phyloP scores from a whole-genome alignment of 306 rosid genomes.

The Quercus aquifolioides region DNA sequence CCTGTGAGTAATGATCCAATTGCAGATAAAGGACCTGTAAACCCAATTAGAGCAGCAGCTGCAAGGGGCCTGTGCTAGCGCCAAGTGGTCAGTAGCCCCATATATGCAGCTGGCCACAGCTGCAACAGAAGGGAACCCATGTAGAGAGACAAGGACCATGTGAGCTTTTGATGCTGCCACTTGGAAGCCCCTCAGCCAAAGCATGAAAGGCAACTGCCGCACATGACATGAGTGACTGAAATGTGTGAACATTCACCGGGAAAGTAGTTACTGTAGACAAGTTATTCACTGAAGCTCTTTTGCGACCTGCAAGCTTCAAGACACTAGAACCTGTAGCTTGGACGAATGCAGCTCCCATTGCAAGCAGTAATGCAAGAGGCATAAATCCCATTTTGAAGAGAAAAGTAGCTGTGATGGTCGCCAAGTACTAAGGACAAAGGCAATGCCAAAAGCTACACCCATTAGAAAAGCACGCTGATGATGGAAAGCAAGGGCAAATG shows the following conservation, averaged over 20 bases:
- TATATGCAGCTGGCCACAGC: constrained; percentile 96
- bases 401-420: constrained; percentile 80
- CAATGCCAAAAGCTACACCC: constrained; percentile 95
- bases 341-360: constrained; percentile 62
- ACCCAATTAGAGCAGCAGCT: constrained; percentile 80
- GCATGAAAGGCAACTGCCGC: constrained; percentile 91
- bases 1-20: constrained; percentile 91
- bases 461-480: constrained; percentile 86
- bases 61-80: constrained; percentile 79
- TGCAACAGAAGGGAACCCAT: constrained; percentile 94
- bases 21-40: constrained; percentile 86
- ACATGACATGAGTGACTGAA: constrained; percentile 85
- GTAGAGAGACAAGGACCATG: constrained; percentile 94
- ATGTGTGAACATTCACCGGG: constrained; percentile 76
- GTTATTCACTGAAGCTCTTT: constrained; percentile 57
- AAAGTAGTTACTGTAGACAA: constrained; percentile 50
- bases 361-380: constrained; percentile 50
- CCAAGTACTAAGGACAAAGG: constrained; percentile 93
- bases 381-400: constrained; percentile 67
- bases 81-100: constrained; percentile 73
- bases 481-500: constrained; percentile 73
- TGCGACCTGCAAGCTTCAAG: constrained; percentile 52
- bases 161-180: constrained; percentile 99
- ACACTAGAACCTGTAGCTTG: constrained; percentile 54
- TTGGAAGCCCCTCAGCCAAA: constrained; percentile 89